A percentile compares a stretch with the other conserved stretches of the same genome.
These are phyloP conservation scores for Nidularia pulvinata DNA, from an alignment of 768 basidiomycete species.

Conservation along the genomic window DNA sequence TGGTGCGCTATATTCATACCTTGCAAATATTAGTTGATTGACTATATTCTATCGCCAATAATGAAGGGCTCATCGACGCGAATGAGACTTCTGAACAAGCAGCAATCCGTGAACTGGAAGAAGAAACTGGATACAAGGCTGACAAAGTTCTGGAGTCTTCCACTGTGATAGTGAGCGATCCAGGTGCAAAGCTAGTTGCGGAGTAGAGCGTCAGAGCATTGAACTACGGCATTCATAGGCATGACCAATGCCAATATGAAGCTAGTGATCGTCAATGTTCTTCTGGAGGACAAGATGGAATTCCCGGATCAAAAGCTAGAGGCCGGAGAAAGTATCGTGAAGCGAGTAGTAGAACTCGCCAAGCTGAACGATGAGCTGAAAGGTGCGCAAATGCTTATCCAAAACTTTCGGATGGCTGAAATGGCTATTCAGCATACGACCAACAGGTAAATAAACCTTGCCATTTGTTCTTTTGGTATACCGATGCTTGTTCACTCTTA, in stretches of 20 bases:
- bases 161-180: constrained; percentile 65
- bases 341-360: constrained; percentile 65
- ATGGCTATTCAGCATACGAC: constrained; percentile 46
- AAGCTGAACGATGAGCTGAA: constrained; percentile 64
- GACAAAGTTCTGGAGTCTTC: constrained; percentile 60
- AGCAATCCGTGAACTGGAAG: constrained; percentile 86
- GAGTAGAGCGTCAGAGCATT: background rate
- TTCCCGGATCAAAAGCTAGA: constrained; percentile 78
- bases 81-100: constrained; percentile 80
- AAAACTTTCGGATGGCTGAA: background rate
- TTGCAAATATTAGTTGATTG: background rate
- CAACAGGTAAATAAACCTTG: constrained; percentile 39
- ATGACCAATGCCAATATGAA: constrained; percentile 97
- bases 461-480: background rate
- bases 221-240: constrained; percentile 37
- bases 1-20: constrained; percentile 14
- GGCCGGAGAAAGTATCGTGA: constrained; percentile 83
- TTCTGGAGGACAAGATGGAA: constrained; percentile 65
- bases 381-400: constrained; percentile 46
- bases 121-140: constrained; percentile 90
- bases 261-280: constrained; percentile 71
- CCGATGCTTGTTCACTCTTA: constrained; percentile 15
- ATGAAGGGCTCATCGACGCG: constrained; percentile 78
- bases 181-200: constrained; percentile 43
- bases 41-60: background rate